These are phyloP conservation scores for Stropharia rugosoannulata DNA, from an alignment of 768 basidiomycete genomes.

Conservation along the genomic window DNA sequence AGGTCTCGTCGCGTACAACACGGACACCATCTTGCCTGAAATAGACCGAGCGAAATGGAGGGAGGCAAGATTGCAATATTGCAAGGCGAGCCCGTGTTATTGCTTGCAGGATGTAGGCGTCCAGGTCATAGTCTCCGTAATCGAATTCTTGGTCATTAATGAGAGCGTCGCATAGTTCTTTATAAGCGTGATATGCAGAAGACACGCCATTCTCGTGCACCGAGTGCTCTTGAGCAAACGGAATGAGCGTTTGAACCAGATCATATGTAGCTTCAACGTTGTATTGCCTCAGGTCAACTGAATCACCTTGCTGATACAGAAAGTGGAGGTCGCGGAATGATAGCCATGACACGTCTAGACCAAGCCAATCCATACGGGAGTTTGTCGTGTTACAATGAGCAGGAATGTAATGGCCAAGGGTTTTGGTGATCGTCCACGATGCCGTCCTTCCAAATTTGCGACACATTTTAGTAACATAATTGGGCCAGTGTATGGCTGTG, in stretches of 20 bases:
- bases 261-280: neutral
- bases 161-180: neutral
- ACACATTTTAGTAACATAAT: too few relatives aligned
- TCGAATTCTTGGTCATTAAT: neutral
- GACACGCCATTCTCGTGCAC: neutral
- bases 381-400: too few relatives aligned
- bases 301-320: neutral
- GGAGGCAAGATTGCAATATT: too few relatives aligned
- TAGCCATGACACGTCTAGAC: neutral
- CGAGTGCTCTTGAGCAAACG: neutral
- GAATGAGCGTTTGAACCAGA: neutral
- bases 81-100: neutral
- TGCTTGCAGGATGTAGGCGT: neutral
- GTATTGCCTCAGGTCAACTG: neutral
- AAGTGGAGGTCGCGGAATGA: neutral
- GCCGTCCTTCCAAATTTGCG: too few relatives aligned
- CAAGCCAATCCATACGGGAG: neutral
- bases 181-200: neutral
- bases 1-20: too few relatives aligned
- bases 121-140: neutral
- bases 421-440: too few relatives aligned
- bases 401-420: neutral
- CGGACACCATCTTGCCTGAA: too few relatives aligned
- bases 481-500: too few relatives aligned
- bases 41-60: too few relatives aligned